These are phyloP conservation scores for Psidium friedrichsthalianum DNA, from an alignment of 345 rosid genomes.

Conservation along the genomic window DNA sequence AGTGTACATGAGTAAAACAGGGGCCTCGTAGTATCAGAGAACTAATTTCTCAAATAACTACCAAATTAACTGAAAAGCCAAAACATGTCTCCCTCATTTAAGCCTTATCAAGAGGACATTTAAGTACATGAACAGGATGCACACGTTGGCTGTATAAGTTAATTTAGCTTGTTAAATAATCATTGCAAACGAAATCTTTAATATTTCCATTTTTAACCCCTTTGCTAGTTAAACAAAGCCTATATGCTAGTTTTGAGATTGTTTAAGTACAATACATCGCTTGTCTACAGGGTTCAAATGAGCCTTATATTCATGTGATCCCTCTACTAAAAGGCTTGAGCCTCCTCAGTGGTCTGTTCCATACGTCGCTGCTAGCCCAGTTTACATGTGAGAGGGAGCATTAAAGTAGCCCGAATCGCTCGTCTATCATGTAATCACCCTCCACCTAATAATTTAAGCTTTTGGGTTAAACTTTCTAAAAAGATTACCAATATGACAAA, in stretches of 20 bases:
- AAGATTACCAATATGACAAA: neutral
- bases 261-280: neutral
- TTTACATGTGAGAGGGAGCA: neutral
- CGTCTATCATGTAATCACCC: neutral
- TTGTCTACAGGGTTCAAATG: neutral
- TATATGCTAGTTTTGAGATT: neutral
- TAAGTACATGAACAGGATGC: neutral
- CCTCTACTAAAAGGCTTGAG: neutral
- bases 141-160: neutral
- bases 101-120: neutral
- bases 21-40: neutral
- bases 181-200: neutral
- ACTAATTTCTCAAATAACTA: neutral
- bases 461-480: neutral
- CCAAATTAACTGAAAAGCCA: neutral
- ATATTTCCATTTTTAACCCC: neutral
- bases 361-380: neutral
- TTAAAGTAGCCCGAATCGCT: neutral
- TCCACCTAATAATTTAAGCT: neutral
- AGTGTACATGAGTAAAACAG: neutral
- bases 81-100: neutral
- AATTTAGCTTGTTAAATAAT: neutral
- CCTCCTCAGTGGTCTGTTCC: neutral
- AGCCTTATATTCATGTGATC: neutral
- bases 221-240: neutral